phyloP scores from a whole-genome alignment of 2,329 filamentous ascomycete genomes.

The Fusarium sp. region DNA sequence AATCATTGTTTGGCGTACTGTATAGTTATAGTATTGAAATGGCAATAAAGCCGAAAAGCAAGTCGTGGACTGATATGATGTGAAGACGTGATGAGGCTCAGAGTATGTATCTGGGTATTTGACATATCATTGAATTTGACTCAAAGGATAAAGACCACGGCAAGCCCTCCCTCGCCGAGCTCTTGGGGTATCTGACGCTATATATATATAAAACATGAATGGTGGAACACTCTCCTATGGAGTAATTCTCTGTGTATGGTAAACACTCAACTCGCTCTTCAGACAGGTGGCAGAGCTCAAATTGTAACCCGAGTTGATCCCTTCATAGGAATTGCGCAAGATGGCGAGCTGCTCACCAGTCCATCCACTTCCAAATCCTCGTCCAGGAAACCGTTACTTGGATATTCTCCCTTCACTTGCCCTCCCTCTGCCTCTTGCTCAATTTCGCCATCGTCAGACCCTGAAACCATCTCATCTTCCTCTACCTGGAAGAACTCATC shows the following conservation, averaged over 20 bases:
- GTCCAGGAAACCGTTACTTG: not conserved
- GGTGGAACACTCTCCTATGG: not conserved
- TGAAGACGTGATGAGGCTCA: not conserved
- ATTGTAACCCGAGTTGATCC: not conserved
- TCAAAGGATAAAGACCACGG: not conserved
- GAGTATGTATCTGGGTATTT: too few relatives aligned
- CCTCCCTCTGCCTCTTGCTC: not conserved
- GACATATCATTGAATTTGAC: not conserved
- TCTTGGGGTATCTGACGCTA: not conserved
- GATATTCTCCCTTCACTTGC: not conserved
- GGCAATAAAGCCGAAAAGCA: not conserved
- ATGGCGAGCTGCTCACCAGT: not conserved
- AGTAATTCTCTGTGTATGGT: not conserved
- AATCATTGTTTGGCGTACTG: conserved; percentile 10
- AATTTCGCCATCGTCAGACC: not conserved
- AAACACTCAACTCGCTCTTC: not conserved
- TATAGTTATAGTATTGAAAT: not conserved
- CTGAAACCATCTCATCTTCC: not conserved
- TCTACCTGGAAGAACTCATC: not conserved
- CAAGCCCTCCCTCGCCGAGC: not conserved
- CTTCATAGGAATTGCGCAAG: not conserved
- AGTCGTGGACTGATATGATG: not conserved
- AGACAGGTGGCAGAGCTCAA: not conserved
- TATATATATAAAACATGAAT: not conserved
- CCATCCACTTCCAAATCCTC: not conserved